Percentiles rank a stretch among this genome's conserved stretches.
Conservation (phyloP, 306 rosid species). For the Dryas octopetala region DNA sequence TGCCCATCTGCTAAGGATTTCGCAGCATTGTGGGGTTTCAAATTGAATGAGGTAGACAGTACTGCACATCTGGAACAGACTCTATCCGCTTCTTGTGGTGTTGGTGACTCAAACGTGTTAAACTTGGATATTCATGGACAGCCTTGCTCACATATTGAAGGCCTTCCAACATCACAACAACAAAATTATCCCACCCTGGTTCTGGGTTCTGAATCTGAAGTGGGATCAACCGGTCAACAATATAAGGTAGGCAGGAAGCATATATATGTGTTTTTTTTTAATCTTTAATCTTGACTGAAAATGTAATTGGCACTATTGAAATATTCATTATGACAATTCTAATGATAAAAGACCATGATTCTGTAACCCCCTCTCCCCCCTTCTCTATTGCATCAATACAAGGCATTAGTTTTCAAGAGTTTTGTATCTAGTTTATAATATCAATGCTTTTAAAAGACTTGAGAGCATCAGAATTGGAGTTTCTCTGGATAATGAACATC, state of each 20-base stretch:
- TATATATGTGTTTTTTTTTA: background rate
- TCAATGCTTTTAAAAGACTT: background rate
- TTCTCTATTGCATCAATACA: too few relatives aligned
- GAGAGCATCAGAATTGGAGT: background rate
- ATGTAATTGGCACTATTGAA: background rate
- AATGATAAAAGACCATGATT: too few relatives aligned
- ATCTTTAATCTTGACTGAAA: background rate
- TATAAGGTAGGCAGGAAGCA: constrained; percentile 45
- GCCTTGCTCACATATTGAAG: constrained; percentile 16
- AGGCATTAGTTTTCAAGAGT: background rate
- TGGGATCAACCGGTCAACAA: constrained; percentile 44
- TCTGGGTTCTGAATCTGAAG: constrained; percentile 24
- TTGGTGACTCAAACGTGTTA: constrained; percentile 35
- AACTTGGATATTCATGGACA: constrained; percentile 26
- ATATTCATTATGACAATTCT: background rate
- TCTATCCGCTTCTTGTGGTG: constrained; percentile 44
- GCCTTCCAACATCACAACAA: constrained; percentile 12
- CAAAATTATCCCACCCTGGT: constrained; percentile 10
- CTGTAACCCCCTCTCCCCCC: too few relatives aligned
- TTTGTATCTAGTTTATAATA: background rate
- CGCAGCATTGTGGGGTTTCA: constrained; percentile 75
- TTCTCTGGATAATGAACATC: background rate
- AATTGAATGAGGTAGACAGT: constrained; percentile 46
- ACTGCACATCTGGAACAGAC: constrained; percentile 30
- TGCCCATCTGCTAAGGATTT: constrained; percentile 79